Evolutionary conservation across 495 filamentous ascomycete genomes (phyloP).

Genomic region (Neurospora sp.): DNA sequence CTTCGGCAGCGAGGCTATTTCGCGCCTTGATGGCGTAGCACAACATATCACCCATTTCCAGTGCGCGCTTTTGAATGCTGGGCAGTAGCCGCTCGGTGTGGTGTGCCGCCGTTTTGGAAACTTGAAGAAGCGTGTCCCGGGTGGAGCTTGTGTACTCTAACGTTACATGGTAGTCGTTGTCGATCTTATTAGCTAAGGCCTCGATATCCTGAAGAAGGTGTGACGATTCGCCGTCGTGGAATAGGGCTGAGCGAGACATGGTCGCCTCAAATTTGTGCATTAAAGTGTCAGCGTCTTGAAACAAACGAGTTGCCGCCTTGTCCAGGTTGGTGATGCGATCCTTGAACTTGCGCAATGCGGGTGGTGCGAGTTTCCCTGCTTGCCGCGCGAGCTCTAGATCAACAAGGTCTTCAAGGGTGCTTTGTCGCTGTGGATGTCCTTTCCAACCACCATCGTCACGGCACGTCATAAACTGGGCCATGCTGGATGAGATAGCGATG

Average conservation of each 20-base stretch:
- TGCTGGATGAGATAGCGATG: constrained; percentile 43
- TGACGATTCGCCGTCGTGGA: constrained; percentile 29
- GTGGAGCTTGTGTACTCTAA: constrained; percentile 54
- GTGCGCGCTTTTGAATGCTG: constrained; percentile 55
- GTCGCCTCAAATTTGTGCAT: constrained; percentile 39
- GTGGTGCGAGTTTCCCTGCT: constrained; percentile 45
- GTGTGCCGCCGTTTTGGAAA: constrained; percentile 74
- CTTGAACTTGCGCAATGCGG: constrained; percentile 35
- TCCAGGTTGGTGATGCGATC: constrained; percentile 37
- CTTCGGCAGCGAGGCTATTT: constrained; percentile 46
- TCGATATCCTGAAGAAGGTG: constrained; percentile 75
- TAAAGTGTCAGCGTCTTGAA: constrained; percentile 36
- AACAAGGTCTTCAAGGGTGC: constrained; percentile 62
- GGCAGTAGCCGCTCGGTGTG: constrained; percentile 87
- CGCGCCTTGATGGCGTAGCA: constrained; percentile 53
- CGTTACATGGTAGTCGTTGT: constrained; percentile 75
- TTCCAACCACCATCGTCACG: constrained; percentile 33
- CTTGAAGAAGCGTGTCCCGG: constrained; percentile 66
- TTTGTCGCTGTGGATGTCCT: constrained; percentile 23
- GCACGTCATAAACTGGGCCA: constrained; percentile 46
- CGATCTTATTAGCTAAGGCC: constrained; percentile 73
- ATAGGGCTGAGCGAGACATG: constrained; percentile 32
- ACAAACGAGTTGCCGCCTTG: constrained; percentile 33
- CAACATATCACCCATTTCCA: constrained; percentile 67
- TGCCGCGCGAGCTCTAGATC: constrained; percentile 54